Conservation (phyloP, 208 protist species). For the Leishmania mexicana region DNA sequence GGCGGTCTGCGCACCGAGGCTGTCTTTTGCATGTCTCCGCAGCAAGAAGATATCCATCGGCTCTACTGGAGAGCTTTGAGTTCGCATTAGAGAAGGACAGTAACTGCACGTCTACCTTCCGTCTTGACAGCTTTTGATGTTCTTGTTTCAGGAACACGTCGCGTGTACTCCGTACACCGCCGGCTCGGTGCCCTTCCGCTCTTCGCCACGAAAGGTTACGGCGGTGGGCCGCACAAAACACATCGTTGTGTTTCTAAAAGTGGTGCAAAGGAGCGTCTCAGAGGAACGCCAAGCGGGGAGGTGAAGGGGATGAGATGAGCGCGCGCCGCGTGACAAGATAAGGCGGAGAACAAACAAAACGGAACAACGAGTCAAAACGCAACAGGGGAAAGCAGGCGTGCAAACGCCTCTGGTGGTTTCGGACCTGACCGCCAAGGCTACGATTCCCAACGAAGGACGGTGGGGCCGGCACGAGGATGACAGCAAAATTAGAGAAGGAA, state of each 20-base stretch:
- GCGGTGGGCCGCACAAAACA: neutral
- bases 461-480: neutral
- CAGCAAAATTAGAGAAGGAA: neutral
- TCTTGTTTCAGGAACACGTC: no score
- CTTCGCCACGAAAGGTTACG: neutral
- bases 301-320: neutral
- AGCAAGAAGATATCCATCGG: neutral
- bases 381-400: neutral
- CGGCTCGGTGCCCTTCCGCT: neutral
- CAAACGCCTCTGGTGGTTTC: neutral
- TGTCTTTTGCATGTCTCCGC: neutral
- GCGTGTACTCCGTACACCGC: neutral
- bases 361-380: neutral
- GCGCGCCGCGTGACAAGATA: neutral
- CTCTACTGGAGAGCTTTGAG: neutral
- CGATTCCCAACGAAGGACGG: neutral
- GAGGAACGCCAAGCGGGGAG: no score
- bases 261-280: neutral
- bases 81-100: neutral
- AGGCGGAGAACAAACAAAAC: neutral
- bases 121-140: neutral
- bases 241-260: neutral
- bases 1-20: neutral
- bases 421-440: neutral
- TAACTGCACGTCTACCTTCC: neutral